Evolutionary conservation across 2,329 filamentous ascomycete species (phyloP).

Genomic region (Huntiella bhutanensis): DNA sequence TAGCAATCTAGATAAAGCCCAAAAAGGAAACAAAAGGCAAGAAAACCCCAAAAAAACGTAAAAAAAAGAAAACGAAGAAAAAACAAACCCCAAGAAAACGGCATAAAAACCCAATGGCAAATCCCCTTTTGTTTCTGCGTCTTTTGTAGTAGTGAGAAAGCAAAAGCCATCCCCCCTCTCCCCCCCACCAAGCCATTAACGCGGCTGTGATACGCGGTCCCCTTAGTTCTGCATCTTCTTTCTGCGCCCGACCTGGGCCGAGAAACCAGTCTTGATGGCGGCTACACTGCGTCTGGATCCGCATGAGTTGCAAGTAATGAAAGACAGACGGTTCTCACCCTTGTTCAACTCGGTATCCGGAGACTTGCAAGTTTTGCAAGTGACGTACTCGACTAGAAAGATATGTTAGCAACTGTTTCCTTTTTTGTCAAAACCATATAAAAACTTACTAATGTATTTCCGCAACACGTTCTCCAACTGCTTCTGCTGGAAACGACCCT

Average conservation of each 20-base stretch:
- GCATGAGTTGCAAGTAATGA: slow-evolving; percentile 84
- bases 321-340: slow-evolving; percentile 97
- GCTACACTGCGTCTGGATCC: slow-evolving; percentile 73
- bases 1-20: too few species aligned
- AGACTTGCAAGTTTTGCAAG: slow-evolving; percentile 93
- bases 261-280: slow-evolving; percentile 99
- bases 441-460: slow-evolving; percentile 69
- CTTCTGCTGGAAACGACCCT: slow-evolving; percentile 99
- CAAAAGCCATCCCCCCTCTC: not conserved
- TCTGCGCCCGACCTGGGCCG: slow-evolving; percentile 96
- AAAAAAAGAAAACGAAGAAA: too few species aligned
- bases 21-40: too few species aligned
- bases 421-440: too few species aligned
- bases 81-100: too few species aligned
- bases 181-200: not conserved
- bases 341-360: slow-evolving; percentile 94
- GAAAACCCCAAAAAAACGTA: too few species aligned
- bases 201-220: slow-evolving; percentile 5
- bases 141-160: slow-evolving; percentile 8
- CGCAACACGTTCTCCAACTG: slow-evolving; percentile 94
- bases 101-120: too few species aligned
- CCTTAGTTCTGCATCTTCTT: slow-evolving; percentile 74
- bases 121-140: too few species aligned
- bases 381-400: slow-evolving; percentile 71
- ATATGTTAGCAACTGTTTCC: not conserved